Conservation (phyloP, 2,329 filamentous ascomycete genomes). For the Beauveria australis region DNA sequence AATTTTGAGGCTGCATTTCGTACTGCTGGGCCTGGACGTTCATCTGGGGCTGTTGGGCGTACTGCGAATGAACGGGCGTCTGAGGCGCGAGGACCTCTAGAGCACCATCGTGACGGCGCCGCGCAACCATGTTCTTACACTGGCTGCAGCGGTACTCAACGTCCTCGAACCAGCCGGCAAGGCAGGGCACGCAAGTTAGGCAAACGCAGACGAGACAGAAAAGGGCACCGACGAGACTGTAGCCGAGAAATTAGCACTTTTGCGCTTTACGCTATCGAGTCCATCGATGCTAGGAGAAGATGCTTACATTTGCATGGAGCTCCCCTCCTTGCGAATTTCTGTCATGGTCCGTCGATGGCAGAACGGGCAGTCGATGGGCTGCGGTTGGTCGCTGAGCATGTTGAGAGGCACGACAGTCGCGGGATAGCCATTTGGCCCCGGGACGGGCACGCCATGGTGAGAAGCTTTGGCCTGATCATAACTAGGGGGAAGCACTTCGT, state of each 20-base stretch:
- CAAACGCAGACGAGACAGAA: conserved; percentile 26
- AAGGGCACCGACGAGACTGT: conserved; percentile 20
- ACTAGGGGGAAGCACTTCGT: conserved; percentile 8
- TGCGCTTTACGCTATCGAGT: not conserved
- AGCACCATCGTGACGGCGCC: conserved; percentile 14
- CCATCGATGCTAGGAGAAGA: not conserved
- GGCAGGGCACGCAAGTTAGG: conserved; percentile 24
- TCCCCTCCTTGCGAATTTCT: conserved; percentile 17
- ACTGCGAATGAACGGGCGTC: conserved; percentile 13
- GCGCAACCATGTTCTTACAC: conserved; percentile 23
- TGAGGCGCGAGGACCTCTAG: conserved; percentile 18
- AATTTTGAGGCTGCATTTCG: conserved; percentile 4
- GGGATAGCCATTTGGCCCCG: not conserved
- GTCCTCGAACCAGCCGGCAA: conserved; percentile 25
- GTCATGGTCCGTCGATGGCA: conserved; percentile 20
- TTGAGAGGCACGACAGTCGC: conserved; percentile 17
- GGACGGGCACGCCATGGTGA: not conserved
- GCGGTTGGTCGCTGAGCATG: conserved; percentile 17
- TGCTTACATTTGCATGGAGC: conserved; percentile 20
- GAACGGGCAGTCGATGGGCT: conserved; percentile 25
- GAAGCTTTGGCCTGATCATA: conserved; percentile 8
- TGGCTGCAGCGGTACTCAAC: conserved; percentile 21
- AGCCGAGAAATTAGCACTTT: not conserved
- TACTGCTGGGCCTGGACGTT: conserved; percentile 4
- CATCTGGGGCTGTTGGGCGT: conserved; percentile 13